Evolutionary conservation across 176 grass and related monocot species (phyloP).

Genomic region (Phragmites australis): DNA sequence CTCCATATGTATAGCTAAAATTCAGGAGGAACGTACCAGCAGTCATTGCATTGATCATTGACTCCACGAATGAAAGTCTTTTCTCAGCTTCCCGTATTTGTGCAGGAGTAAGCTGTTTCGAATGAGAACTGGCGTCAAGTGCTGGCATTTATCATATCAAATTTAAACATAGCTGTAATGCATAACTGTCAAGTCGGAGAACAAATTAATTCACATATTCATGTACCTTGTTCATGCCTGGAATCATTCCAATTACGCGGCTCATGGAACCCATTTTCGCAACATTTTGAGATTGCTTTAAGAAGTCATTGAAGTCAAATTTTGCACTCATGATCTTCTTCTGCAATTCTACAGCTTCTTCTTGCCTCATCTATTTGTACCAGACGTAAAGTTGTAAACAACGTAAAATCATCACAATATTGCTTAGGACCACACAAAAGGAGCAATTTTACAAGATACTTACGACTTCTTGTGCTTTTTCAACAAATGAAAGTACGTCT

Average conservation of each 20-base stretch:
- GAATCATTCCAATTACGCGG: conserved; percentile 59
- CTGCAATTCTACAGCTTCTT: conserved; percentile 86
- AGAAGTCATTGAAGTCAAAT: conserved; percentile 93
- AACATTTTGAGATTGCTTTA: conserved; percentile 91
- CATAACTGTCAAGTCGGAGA: not conserved
- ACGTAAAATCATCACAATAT: not conserved
- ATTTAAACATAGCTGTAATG: conserved; percentile 3
- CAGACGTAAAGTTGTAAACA: conserved; percentile 6
- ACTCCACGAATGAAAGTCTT: conserved; percentile 80
- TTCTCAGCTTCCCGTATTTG: conserved; percentile 97
- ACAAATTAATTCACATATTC: not conserved
- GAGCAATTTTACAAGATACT: conserved; percentile 32
- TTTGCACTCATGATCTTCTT: conserved; percentile 97
- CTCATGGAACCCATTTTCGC: conserved; percentile 89
- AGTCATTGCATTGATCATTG: conserved; percentile 93
- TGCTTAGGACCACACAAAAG: conserved; percentile 11
- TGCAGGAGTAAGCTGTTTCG: conserved; percentile 76
- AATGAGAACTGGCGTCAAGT: conserved; percentile 7
- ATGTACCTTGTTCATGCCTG: conserved; percentile 67
- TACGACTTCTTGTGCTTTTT: conserved; percentile 98
- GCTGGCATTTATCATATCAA: not conserved
- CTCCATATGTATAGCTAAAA: not conserved
- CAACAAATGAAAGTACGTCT: conserved; percentile 98
- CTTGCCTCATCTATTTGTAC: conserved; percentile 73
- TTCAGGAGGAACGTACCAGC: conserved; percentile 46